Conservation (phyloP, 169 alveolate species). For the Plasmodium coatneyi region DNA sequence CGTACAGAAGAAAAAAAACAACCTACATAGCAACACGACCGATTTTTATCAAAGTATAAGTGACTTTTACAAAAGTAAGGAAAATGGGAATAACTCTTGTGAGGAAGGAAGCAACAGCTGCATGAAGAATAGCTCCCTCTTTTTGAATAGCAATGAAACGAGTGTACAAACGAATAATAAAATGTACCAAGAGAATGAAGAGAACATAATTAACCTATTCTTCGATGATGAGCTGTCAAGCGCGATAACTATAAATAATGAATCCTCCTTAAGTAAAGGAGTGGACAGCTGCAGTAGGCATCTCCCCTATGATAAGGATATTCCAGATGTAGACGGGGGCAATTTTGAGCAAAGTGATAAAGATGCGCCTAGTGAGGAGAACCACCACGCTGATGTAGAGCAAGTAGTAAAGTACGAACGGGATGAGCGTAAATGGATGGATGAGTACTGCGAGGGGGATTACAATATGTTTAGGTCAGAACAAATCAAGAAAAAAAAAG, state of each 20-base stretch:
- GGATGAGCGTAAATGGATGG: conserved; percentile 62
- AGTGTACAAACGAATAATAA: conserved; percentile 13
- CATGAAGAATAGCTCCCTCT: background rate
- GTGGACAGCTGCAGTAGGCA: background rate
- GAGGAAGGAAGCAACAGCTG: conserved; percentile 3
- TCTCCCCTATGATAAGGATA: background rate
- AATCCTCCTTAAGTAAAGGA: conserved; percentile 16
- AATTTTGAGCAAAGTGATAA: background rate
- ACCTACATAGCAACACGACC: conserved; percentile 43
- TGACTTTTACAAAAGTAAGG: conserved; percentile 57
- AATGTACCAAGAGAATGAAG: conserved; percentile 2
- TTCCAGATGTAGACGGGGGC: background rate
- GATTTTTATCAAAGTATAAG: conserved; percentile 72
- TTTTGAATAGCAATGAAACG: conserved; percentile 56
- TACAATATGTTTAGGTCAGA: conserved; percentile 65
- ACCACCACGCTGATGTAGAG: background rate
- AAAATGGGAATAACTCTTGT: conserved; percentile 6
- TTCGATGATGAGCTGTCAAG: conserved; percentile 67
- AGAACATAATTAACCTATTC: conserved; percentile 51
- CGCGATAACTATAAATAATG: conserved; percentile 58
- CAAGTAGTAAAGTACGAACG: conserved; percentile 25
- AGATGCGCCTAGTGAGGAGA: background rate
- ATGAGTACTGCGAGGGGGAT: conserved; percentile 70
- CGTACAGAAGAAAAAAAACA: conserved; percentile 12
- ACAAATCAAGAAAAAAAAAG: conserved; percentile 46